A percentile compares a stretch with the other conserved stretches of the same genome.
Conservation (phyloP, 805 yeast genomes). For the Wickerhamiella sergipiensis region DNA sequence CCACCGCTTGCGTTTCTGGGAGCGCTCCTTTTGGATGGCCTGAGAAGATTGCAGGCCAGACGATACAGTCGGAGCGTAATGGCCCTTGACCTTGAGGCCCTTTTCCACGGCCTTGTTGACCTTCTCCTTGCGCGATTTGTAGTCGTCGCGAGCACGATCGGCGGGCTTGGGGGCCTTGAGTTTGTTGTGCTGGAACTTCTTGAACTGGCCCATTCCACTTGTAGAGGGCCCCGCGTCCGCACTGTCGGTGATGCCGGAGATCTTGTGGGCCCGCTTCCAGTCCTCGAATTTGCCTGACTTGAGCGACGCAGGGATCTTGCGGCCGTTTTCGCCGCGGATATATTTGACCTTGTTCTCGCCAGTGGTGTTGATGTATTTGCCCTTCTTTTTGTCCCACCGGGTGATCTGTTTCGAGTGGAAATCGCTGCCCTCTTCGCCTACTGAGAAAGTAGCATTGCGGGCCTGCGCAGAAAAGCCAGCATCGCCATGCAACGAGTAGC, state of each 20-base stretch:
- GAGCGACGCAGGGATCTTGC: constrained; percentile 78
- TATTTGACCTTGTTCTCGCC: constrained; percentile 50
- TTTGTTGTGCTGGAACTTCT: constrained; percentile 55
- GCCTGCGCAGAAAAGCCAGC: constrained; percentile 74
- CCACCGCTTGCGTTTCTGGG: constrained; percentile 50
- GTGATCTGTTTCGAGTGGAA: constrained; percentile 49
- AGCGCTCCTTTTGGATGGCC: constrained; percentile 68
- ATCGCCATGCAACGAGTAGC: constrained; percentile 35
- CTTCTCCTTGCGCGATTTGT: constrained; percentile 64
- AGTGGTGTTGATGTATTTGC: constrained; percentile 70
- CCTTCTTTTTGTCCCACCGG: constrained; percentile 89
- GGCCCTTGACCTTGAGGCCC: constrained; percentile 54
- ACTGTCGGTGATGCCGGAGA: constrained; percentile 37
- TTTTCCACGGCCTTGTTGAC: constrained; percentile 65
- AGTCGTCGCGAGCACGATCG: constrained; percentile 84
- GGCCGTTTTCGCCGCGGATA: constrained; percentile 92
- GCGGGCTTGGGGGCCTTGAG: constrained; percentile 76
- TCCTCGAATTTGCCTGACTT: constrained; percentile 83
- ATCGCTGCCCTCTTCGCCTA: constrained; percentile 63
- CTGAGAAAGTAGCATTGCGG: constrained; percentile 71
- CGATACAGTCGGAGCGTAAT: constrained; percentile 21
- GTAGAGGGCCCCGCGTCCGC: constrained; percentile 32
- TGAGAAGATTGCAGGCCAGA: constrained; percentile 55
- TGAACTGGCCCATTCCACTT: constrained; percentile 11
- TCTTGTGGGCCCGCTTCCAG: constrained; percentile 67